These are phyloP conservation scores for Linnemannia hyalina DNA, from an alignment of 192 early-diverging fungal genomes.

Conservation along the genomic window DNA sequence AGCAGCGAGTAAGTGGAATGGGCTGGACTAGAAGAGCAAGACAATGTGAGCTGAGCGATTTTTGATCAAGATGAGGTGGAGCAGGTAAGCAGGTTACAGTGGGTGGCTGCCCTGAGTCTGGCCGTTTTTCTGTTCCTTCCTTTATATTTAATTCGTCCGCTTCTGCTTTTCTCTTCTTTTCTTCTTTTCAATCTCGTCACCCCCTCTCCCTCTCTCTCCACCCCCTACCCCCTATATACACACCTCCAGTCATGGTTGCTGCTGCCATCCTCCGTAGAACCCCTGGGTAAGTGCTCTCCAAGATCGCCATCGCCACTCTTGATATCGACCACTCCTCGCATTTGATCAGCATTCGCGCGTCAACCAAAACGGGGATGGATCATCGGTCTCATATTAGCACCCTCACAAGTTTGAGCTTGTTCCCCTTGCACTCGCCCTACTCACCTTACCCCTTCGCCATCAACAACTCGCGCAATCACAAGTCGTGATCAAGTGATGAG, in stretches of 20 bases:
- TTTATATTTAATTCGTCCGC: neutral
- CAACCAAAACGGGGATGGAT: too few species aligned
- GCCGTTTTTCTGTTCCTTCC: too few species aligned
- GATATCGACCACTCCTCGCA: too few species aligned
- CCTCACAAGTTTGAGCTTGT: too few species aligned
- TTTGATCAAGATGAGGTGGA: too few species aligned
- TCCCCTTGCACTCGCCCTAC: too few species aligned
- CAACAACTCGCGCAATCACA: neutral
- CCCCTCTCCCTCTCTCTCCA: neutral
- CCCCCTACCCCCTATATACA: neutral
- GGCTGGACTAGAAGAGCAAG: neutral
- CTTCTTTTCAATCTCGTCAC: neutral
- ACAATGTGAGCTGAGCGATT: neutral
- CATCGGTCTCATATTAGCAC: too few species aligned
- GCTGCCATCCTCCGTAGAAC: slow-evolving; percentile 17
- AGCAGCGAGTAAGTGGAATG: neutral
- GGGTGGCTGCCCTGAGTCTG: too few species aligned
- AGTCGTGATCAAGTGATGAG: too few species aligned
- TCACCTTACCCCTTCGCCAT: neutral
- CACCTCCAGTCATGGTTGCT: slow-evolving; percentile 8
- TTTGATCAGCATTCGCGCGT: too few species aligned
- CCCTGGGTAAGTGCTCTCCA: slow-evolving; percentile 17
- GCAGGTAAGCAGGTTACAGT: too few species aligned
- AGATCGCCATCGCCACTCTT: too few species aligned
- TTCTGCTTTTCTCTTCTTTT: neutral